phyloP scores from a whole-genome alignment of 1,284 basidiomycete species.

The Ceratobasidium sp. region DNA sequence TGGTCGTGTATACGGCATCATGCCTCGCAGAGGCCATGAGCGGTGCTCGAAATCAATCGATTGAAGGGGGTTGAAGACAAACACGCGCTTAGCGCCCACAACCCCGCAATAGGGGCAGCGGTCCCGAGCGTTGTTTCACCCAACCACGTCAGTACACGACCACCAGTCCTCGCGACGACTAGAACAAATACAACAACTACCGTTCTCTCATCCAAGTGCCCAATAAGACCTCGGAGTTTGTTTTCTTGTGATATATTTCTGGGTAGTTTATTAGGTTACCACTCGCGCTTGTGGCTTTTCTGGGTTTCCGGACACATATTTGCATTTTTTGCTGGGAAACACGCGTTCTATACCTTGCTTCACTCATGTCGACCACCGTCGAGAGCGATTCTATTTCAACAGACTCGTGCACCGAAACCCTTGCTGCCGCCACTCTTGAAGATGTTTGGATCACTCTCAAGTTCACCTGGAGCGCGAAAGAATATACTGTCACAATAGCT shows the following conservation, averaged over 20 bases:
- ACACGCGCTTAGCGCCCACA: not conserved
- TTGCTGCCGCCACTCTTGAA: constrained; percentile 29
- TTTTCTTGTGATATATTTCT: not conserved
- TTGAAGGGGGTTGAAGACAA: constrained; percentile 2
- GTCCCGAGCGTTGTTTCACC: not conserved
- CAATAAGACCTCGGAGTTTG: too few relatives aligned
- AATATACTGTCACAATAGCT: constrained; percentile 68
- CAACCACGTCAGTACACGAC: constrained; percentile 14
- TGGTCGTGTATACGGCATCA: constrained; percentile 19
- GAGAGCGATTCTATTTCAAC: constrained; percentile 7
- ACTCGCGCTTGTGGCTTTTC: constrained; percentile 10
- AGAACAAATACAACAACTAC: not conserved
- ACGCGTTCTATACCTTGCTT: not conserved
- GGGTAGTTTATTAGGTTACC: not conserved
- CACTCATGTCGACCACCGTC: not conserved
- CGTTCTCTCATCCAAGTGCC: not conserved
- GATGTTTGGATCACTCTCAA: constrained; percentile 60
- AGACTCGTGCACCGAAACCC: constrained; percentile 18
- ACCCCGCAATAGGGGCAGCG: constrained; percentile 1
- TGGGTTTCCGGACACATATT: not conserved
- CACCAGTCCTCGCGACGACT: not conserved
- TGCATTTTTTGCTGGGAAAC: not conserved
- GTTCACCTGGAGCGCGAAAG: constrained; percentile 72
- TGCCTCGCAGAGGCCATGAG: not conserved
- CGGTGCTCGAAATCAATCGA: constrained; percentile 12